Conservation (phyloP, 2,329 filamentous ascomycete genomes). For the Rhynchosporium secalis region DNA sequence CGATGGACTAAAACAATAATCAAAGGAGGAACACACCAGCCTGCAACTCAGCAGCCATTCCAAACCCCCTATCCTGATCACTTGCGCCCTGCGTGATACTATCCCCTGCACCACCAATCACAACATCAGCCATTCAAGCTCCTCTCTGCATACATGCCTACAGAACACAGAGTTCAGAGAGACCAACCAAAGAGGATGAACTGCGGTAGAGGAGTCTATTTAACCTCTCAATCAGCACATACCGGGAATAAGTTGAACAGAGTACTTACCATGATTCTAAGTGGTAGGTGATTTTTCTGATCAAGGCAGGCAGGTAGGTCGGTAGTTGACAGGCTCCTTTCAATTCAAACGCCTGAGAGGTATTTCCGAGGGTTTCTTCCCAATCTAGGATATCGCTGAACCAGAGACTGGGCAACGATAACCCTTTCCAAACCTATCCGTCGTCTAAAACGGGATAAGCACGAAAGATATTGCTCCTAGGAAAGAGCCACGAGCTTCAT, state of each 20-base stretch:
- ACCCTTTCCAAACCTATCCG: too few species aligned
- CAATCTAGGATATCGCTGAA: too few species aligned
- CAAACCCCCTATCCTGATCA: constrained; percentile 30
- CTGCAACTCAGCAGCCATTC: constrained; percentile 32
- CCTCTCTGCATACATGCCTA: too few species aligned
- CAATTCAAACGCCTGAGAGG: too few species aligned
- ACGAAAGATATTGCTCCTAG: too few species aligned
- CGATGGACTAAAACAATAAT: background rate
- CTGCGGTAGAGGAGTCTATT: constrained; percentile 24
- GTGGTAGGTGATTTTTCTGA: too few species aligned
- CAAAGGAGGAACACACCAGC: constrained; percentile 20
- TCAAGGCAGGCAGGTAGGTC: too few species aligned
- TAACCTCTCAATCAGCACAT: background rate
- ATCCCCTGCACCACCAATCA: constrained; percentile 26
- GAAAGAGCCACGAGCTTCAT: background rate
- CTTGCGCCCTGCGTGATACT: constrained; percentile 33
- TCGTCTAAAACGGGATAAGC: too few species aligned
- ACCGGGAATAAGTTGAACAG: too few species aligned
- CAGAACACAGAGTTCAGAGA: background rate
- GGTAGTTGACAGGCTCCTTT: too few species aligned
- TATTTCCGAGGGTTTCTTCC: too few species aligned
- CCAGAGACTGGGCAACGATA: too few species aligned
- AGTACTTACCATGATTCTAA: constrained; percentile 1
- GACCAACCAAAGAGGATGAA: constrained; percentile 31
- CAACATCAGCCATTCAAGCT: background rate